These are phyloP conservation scores for Cytospora paraplurivora DNA, from an alignment of 2,329 filamentous ascomycete species.

Conservation along the genomic window DNA sequence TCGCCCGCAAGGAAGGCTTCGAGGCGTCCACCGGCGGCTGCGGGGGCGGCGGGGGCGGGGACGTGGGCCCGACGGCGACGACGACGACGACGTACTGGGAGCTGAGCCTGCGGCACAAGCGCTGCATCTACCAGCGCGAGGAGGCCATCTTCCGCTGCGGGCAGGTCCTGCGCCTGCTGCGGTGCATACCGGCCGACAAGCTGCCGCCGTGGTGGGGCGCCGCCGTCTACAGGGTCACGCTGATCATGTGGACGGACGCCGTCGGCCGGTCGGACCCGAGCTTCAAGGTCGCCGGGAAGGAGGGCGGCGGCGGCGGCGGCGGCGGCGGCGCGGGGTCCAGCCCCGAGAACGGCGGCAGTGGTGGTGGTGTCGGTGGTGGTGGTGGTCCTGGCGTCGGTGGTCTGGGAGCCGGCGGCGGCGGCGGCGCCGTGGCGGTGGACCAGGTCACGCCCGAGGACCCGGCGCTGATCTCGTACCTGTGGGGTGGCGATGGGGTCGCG, in stretches of 20 bases:
- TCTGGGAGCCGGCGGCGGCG: background rate
- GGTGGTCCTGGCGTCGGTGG: background rate
- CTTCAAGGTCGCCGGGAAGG: conserved; percentile 37
- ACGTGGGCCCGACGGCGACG: too few relatives aligned
- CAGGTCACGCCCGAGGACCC: conserved; percentile 45
- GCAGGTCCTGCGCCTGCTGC: conserved; percentile 64
- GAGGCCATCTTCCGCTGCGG: conserved; percentile 69
- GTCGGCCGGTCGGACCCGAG: conserved; percentile 51
- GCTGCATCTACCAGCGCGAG: conserved; percentile 64
- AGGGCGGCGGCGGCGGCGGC: conserved; percentile 6
- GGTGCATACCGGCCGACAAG: conserved; percentile 59
- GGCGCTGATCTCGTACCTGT: conserved; percentile 42
- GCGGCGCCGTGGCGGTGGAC: conserved; percentile 41
- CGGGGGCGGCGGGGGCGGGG: too few relatives aligned
- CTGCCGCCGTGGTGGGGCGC: conserved; percentile 72
- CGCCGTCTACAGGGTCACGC: conserved; percentile 66
- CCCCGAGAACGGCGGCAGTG: background rate
- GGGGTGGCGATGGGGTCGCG: conserved; percentile 42
- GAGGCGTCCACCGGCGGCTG: conserved; percentile 44
- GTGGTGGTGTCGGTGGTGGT: background rate
- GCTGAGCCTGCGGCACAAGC: conserved; percentile 58
- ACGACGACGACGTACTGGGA: conserved; percentile 49
- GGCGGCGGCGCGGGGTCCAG: conserved; percentile 20
- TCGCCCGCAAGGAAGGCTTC: conserved; percentile 63
- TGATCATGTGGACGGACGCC: conserved; percentile 66